phyloP scores from a whole-genome alignment of 1,284 basidiomycete species.

The Tremellales sp. region DNA sequence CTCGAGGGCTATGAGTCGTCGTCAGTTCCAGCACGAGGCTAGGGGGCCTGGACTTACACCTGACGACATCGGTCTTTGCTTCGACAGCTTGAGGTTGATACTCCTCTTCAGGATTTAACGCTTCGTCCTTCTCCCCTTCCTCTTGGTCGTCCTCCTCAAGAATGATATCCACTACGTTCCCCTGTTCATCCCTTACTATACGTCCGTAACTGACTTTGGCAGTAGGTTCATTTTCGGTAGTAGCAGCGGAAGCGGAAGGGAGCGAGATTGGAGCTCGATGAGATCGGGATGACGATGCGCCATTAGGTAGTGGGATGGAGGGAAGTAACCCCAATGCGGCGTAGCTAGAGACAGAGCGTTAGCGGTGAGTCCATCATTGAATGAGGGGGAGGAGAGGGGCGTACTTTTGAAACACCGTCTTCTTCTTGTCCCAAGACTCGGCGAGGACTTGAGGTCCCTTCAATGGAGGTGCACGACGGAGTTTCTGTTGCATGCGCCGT shows the following conservation, averaged over 20 bases:
- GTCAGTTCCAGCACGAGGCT: not conserved
- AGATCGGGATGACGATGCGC: constrained; percentile 22
- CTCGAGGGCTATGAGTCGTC: constrained; percentile 37
- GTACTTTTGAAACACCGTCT: constrained; percentile 92
- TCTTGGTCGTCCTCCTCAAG: constrained; percentile 57
- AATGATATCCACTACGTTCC: constrained; percentile 73
- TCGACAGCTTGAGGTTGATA: constrained; percentile 25
- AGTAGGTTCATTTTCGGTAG: constrained; percentile 2
- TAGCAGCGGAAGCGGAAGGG: constrained; percentile 45
- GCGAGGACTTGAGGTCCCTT: constrained; percentile 77
- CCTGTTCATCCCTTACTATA: constrained; percentile 77
- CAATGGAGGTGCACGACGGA: constrained; percentile 69
- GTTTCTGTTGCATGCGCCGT: constrained; percentile 38
- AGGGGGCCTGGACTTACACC: constrained; percentile 47
- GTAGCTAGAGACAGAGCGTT: constrained; percentile 30
- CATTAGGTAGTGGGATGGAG: constrained; percentile 36
- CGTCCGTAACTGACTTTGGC: constrained; percentile 62
- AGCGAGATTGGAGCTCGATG: constrained; percentile 50
- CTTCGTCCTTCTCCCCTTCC: constrained; percentile 40
- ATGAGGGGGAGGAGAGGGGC: constrained; percentile 40
- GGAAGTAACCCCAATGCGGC: constrained; percentile 46
- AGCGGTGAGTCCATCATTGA: no score
- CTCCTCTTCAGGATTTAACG: constrained; percentile 12
- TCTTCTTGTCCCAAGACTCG: constrained; percentile 80
- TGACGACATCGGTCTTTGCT: constrained; percentile 48